phyloP scores from a whole-genome alignment of 805 yeast genomes.

The Peterozyma xylosa region DNA sequence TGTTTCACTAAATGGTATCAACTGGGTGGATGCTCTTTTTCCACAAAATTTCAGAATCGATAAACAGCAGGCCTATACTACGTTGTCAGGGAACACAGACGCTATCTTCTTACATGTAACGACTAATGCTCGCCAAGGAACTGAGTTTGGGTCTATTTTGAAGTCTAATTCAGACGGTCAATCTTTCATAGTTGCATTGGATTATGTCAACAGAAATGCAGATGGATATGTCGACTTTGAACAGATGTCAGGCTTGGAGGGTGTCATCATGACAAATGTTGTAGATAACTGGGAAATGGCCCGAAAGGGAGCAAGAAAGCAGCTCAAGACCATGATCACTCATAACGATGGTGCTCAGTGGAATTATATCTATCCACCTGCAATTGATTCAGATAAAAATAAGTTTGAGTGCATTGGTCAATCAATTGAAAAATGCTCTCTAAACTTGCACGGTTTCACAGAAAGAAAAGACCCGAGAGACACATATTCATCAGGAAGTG shows the following conservation, averaged over 20 bases:
- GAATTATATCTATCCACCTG: conserved; percentile 64
- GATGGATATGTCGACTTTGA: conserved; percentile 84
- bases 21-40: conserved; percentile 68
- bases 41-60: conserved; percentile 58
- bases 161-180: conserved; percentile 89
- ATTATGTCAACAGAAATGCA: conserved; percentile 62
- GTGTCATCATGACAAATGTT: conserved; percentile 66
- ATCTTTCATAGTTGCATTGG: conserved; percentile 60
- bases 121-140: conserved; percentile 38
- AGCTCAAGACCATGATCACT: conserved; percentile 62
- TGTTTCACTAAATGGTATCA: conserved; percentile 66
- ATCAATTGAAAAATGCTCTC: conserved; percentile 56
- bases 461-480: conserved; percentile 81
- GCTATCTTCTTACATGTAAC: conserved; percentile 78
- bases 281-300: conserved; percentile 50
- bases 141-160: conserved; percentile 69
- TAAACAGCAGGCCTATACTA: conserved; percentile 63
- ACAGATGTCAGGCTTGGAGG: conserved; percentile 75
- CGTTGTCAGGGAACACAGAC: conserved; percentile 60
- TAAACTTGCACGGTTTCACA: conserved; percentile 85
- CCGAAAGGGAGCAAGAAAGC: conserved; percentile 37
- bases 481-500: conserved; percentile 81
- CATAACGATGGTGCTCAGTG: conserved; percentile 88
- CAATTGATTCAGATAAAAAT: conserved; percentile 50
- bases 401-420: conserved; percentile 40